Percentiles rank a stretch among this genome's conserved stretches.
Evolutionary conservation across 306 rosid genomes (phyloP).

Genomic region (Fragaria iinumae): DNA sequence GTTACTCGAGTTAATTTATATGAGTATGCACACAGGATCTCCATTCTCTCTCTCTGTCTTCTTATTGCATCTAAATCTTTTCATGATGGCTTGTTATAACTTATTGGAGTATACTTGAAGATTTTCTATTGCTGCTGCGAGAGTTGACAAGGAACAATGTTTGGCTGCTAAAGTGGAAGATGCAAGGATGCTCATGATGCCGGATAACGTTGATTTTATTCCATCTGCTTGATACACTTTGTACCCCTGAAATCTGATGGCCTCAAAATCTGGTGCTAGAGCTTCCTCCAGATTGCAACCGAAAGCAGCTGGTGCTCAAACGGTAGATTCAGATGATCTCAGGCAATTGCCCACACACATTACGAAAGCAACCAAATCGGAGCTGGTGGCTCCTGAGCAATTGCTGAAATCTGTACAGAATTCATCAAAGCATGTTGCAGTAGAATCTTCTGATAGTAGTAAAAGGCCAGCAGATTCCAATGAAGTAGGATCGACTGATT

Average conservation of each 20-base stretch:
- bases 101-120: neutral
- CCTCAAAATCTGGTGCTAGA: conserved; percentile 58
- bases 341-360: conserved; percentile 37
- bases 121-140: conserved; percentile 10
- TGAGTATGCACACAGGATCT: neutral
- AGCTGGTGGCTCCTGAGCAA: conserved; percentile 33
- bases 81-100: neutral
- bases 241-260: conserved; percentile 50
- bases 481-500: conserved; percentile 49
- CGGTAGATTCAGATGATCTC: conserved; percentile 42
- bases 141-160: conserved; percentile 1
- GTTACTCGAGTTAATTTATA: neutral
- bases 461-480: conserved; percentile 38
- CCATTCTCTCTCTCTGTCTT: neutral
- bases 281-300: conserved; percentile 50
- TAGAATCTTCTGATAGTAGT: conserved; percentile 43
- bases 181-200: conserved; percentile 26
- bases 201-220: conserved; percentile 31
- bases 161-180: conserved; percentile 23
- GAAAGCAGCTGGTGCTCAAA: conserved; percentile 46
- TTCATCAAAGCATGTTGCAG: conserved; percentile 42
- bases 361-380: conserved; percentile 43
- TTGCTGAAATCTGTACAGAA: conserved; percentile 38
- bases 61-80: neutral
- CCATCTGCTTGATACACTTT: conserved; percentile 35